Conservation (phyloP, 1,284 basidiomycete genomes). For the Pascua guehoae region DNA sequence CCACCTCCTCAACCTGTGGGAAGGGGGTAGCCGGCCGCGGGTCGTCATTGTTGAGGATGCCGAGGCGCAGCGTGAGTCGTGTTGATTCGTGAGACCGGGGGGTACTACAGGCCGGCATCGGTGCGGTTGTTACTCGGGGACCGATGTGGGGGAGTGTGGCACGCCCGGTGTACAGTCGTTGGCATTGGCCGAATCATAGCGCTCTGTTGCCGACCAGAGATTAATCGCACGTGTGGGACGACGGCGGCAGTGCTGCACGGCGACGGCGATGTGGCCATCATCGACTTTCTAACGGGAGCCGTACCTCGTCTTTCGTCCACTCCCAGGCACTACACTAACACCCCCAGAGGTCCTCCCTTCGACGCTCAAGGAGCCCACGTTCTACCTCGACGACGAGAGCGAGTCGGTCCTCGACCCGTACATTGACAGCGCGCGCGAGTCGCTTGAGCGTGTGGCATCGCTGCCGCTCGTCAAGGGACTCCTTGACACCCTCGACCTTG, state of each 20-base stretch:
- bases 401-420: slow-evolving; percentile 13
- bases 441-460: slow-evolving; percentile 3
- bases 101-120: background rate
- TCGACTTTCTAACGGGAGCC: too few relatives aligned
- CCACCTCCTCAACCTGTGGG: slow-evolving; percentile 33
- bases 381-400: slow-evolving; percentile 12
- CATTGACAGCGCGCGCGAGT: slow-evolving; percentile 9
- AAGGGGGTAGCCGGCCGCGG: slow-evolving; percentile 23
- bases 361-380: slow-evolving; percentile 2
- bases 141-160: too few relatives aligned
- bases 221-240: too few relatives aligned
- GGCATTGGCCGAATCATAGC: too few relatives aligned
- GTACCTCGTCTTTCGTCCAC: too few relatives aligned
- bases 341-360: slow-evolving; percentile 1
- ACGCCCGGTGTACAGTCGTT: too few relatives aligned
- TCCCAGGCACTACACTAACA: background rate
- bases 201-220: too few relatives aligned
- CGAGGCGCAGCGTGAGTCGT: slow-evolving; percentile 34
- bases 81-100: background rate
- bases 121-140: too few relatives aligned
- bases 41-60: slow-evolving; percentile 45
- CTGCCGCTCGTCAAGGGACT: slow-evolving; percentile 15
- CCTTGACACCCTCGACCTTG: slow-evolving; percentile 14
- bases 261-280: too few relatives aligned
- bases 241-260: too few relatives aligned